Conservation (phyloP, 1,139 yeast species). For the Scheffersomyces quercinus region DNA sequence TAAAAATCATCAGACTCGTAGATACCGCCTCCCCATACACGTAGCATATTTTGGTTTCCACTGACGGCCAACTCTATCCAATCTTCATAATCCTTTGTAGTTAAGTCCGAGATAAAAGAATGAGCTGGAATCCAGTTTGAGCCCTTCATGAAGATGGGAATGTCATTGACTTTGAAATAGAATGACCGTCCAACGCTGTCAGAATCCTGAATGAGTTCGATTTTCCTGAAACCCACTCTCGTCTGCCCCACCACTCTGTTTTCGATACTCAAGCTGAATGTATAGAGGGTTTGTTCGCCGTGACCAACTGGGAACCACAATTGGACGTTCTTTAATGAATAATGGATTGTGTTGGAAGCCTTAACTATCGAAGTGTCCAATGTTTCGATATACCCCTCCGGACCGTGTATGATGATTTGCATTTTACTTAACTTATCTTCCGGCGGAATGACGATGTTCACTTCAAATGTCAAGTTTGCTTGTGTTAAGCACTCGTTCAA, state of each 20-base stretch:
- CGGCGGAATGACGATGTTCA: background rate
- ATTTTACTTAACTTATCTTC: background rate
- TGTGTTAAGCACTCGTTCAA: background rate
- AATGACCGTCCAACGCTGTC: conserved; percentile 23
- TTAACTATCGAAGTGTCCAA: background rate
- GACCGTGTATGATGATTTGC: background rate
- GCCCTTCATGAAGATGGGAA: conserved; percentile 39
- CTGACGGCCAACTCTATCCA: conserved; percentile 34
- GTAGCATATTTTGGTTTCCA: conserved; percentile 45
- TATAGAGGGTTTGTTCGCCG: conserved; percentile 38
- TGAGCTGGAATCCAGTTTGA: conserved; percentile 54
- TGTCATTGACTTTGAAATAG: conserved; percentile 40
- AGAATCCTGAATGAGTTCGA: conserved; percentile 37
- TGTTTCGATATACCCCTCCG: background rate
- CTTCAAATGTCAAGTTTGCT: background rate
- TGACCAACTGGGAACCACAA: conserved; percentile 45
- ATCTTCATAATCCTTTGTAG: conserved; percentile 29
- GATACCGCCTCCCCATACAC: conserved; percentile 54
- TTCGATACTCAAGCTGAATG: conserved; percentile 14
- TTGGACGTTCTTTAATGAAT: conserved; percentile 4
- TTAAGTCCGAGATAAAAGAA: conserved; percentile 29
- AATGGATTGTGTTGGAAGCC: background rate
- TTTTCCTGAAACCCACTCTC: conserved; percentile 36
- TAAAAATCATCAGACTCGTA: conserved; percentile 45
- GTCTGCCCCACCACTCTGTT: conserved; percentile 6